phyloP scores from a whole-genome alignment of 2,329 filamentous ascomycete genomes.

The Phaeosphaeria sp. region DNA sequence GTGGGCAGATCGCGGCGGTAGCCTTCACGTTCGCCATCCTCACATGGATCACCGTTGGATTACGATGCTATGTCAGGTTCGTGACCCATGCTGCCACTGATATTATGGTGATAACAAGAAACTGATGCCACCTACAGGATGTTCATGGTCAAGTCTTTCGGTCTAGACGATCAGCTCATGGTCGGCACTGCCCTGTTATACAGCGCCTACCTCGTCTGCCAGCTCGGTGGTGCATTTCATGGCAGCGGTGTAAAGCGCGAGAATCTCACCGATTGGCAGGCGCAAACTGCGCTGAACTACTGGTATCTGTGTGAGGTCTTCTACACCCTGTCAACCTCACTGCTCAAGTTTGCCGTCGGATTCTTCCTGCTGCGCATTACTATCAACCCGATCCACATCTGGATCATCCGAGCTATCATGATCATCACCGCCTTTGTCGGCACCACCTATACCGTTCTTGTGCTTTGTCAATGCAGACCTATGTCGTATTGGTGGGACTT shows the following conservation, averaged over 20 bases:
- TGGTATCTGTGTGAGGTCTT: slow-evolving; percentile 64
- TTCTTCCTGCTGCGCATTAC: slow-evolving; percentile 61
- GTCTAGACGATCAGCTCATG: slow-evolving; percentile 51
- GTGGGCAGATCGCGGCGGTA: slow-evolving; percentile 34
- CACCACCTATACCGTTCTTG: slow-evolving; percentile 57
- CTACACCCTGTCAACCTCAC: slow-evolving; percentile 57
- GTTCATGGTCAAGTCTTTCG: slow-evolving; percentile 47
- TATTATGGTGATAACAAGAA: too few species aligned
- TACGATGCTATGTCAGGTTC: slow-evolving; percentile 49
- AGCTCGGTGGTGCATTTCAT: slow-evolving; percentile 46
- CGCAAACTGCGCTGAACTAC: slow-evolving; percentile 38
- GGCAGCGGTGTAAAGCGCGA: slow-evolving; percentile 46
- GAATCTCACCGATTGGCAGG: slow-evolving; percentile 36
- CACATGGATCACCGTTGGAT: slow-evolving; percentile 46
- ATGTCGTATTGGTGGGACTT: slow-evolving; percentile 58
- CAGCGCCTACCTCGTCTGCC: slow-evolving; percentile 39
- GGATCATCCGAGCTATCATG: slow-evolving; percentile 57
- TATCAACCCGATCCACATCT: slow-evolving; percentile 50
- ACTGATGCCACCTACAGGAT: slow-evolving; percentile 10
- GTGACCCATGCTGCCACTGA: slow-evolving; percentile 5
- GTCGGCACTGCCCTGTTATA: slow-evolving; percentile 46
- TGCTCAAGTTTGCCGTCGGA: slow-evolving; percentile 59
- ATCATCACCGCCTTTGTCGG: slow-evolving; percentile 53
- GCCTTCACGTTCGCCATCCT: slow-evolving; percentile 47
- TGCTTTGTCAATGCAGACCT: slow-evolving; percentile 60